phyloP scores from a whole-genome alignment of 1,284 basidiomycete species.

The Cryptococcus maquisensis region DNA sequence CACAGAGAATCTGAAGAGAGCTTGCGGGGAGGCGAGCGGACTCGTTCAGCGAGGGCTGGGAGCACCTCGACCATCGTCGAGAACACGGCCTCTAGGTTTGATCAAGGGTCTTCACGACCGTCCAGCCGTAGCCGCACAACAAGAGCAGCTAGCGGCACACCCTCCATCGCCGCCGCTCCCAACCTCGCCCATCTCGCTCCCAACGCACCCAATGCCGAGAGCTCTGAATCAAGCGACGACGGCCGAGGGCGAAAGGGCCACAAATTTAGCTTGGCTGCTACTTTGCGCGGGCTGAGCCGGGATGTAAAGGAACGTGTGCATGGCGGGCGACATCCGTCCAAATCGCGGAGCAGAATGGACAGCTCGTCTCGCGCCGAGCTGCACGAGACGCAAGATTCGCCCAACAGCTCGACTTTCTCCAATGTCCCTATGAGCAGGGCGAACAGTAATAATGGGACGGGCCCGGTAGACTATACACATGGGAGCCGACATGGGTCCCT shows the following conservation, averaged over 20 bases:
- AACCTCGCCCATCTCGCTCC: conserved; percentile 7
- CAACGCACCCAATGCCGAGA: neutral
- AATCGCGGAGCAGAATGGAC: conserved; percentile 16
- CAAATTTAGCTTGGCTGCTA: conserved; percentile 46
- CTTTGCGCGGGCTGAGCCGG: conserved; percentile 44
- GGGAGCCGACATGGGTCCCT: neutral
- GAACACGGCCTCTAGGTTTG: conserved; percentile 4
- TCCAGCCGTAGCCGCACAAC: neutral
- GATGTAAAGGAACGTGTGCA: conserved; percentile 41
- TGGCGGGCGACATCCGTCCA: conserved; percentile 15
- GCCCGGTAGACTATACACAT: neutral
- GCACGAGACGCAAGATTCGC: neutral
- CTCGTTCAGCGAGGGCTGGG: conserved; percentile 16
- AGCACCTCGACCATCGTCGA: conserved; percentile 33
- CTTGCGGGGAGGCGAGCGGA: conserved; percentile 15
- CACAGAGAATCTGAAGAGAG: conserved; percentile 6
- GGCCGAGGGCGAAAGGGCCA: conserved; percentile 26
- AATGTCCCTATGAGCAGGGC: conserved; percentile 7
- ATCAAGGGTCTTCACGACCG: neutral
- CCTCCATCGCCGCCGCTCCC: conserved; percentile 3
- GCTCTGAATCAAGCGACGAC: conserved; percentile 13
- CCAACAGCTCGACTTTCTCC: neutral
- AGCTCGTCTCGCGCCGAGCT: conserved; percentile 3
- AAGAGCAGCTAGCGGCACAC: conserved; percentile 9
- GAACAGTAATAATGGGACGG: conserved; percentile 1